phyloP scores from a whole-genome alignment of 2,329 filamentous ascomycete species.

The Apiospora phragmitis region DNA sequence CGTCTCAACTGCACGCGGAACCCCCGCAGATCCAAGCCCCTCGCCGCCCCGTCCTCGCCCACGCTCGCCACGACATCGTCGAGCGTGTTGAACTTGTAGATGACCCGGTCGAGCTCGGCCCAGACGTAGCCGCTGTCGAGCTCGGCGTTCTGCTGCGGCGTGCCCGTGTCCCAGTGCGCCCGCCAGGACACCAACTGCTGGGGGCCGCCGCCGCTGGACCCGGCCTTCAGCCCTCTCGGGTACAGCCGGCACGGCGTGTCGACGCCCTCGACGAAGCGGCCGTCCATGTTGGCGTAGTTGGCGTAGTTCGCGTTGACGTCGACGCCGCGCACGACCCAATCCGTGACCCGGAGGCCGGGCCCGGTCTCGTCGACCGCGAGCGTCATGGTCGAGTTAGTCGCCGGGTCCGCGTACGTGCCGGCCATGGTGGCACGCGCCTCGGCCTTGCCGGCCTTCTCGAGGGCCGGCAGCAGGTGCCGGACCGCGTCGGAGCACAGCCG shows the following conservation, averaged over 20 bases:
- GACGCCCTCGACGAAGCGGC: background rate
- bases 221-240: conserved; percentile 23
- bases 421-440: conserved; percentile 23
- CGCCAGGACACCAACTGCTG: background rate
- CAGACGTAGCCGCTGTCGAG: conserved; percentile 2
- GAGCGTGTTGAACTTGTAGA: conserved; percentile 7
- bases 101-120: background rate
- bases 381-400: conserved; percentile 15
- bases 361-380: conserved; percentile 22
- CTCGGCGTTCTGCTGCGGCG: background rate
- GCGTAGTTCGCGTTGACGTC: conserved; percentile 23
- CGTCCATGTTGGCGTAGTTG: background rate
- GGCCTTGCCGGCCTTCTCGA: conserved; percentile 26
- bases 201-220: background rate
- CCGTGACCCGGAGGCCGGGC: conserved; percentile 26
- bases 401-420: conserved; percentile 22
- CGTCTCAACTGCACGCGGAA: conserved; percentile 2
- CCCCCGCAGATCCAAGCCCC: conserved; percentile 4
- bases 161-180: background rate
- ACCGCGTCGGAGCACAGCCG: conserved; percentile 23
- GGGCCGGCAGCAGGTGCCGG: conserved; percentile 18
- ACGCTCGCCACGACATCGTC: conserved; percentile 4
- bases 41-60: background rate
- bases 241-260: conserved; percentile 26
- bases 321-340: conserved; percentile 29